A percentile compares a stretch with the other conserved stretches of the same genome.
Conservation (phyloP, 108 stramenopile species). For the Cyclostephanos tholiformis region DNA sequence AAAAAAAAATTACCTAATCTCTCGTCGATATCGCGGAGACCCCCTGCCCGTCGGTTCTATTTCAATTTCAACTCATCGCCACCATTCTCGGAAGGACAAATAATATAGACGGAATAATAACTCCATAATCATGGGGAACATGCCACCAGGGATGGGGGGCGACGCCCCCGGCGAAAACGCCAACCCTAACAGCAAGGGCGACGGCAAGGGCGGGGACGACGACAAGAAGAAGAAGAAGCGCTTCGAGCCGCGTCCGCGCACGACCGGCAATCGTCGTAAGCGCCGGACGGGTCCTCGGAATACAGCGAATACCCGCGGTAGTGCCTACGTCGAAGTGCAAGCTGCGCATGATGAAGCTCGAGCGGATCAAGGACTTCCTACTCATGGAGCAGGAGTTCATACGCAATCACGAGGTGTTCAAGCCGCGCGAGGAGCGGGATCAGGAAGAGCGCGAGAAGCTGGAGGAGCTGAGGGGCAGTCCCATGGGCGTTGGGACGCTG, state of each 20-base stretch:
- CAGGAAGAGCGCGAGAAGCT: slow-evolving; percentile 96
- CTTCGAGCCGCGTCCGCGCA: slow-evolving; percentile 87
- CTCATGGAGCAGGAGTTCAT: slow-evolving; percentile 99
- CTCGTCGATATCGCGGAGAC: background rate
- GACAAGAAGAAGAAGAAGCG: slow-evolving; percentile 97
- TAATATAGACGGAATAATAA: background rate
- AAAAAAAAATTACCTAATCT: background rate
- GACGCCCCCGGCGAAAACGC: slow-evolving; percentile 54
- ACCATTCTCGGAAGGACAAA: background rate
- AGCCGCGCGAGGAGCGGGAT: slow-evolving; percentile 96
- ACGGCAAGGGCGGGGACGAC: slow-evolving; percentile 59
- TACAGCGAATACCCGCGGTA: slow-evolving; percentile 83
- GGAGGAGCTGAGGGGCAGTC: slow-evolving; percentile 97
- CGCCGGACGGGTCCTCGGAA: slow-evolving; percentile 92
- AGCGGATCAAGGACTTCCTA: slow-evolving; percentile 98
- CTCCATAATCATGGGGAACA: slow-evolving; percentile 70
- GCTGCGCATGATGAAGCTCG: slow-evolving; percentile 94
- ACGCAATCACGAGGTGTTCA: slow-evolving; percentile 98
- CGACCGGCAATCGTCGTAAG: slow-evolving; percentile 81
- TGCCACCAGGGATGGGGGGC: slow-evolving; percentile 78
- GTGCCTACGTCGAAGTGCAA: slow-evolving; percentile 97
- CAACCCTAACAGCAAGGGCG: slow-evolving; percentile 63
- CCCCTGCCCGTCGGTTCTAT: too few relatives aligned
- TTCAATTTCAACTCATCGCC: background rate
- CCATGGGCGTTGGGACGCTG: slow-evolving; percentile 94